phyloP scores from a whole-genome alignment of 129 eudicot species.

The Artemisia annua region DNA sequence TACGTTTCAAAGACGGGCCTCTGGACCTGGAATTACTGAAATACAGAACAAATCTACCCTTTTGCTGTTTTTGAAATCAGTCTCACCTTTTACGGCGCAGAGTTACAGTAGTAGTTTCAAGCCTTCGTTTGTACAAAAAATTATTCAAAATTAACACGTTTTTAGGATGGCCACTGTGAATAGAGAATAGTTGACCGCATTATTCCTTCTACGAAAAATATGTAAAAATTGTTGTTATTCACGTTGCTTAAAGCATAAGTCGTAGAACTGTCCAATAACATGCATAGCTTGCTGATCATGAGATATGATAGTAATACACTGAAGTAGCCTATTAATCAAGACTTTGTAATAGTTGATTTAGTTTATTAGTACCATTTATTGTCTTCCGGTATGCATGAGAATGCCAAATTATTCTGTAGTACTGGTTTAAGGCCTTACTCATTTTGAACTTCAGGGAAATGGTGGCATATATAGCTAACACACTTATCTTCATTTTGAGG shows the following conservation, averaged over 20 bases:
- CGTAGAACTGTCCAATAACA: not conserved
- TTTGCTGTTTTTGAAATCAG: not conserved
- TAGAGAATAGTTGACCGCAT: not conserved
- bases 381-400: constrained; percentile 3
- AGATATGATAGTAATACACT: not conserved
- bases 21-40: not conserved
- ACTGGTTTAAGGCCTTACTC: constrained; percentile 21
- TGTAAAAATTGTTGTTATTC: not conserved
- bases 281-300: not conserved
- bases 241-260: not conserved
- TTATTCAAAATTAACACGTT: not conserved
- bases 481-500: constrained; percentile 90
- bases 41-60: not conserved
- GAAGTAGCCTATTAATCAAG: not conserved
- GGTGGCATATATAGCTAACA: constrained; percentile 95
- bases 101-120: not conserved
- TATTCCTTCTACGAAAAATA: not conserved
- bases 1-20: not conserved
- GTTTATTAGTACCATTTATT: not conserved
- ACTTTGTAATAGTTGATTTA: not conserved
- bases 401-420: constrained; percentile 17
- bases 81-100: not conserved
- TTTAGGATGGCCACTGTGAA: not conserved
- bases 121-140: not conserved
- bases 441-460: constrained; percentile 75